Conservation (phyloP, 208 protist genomes). For the Wallacemonas rigidus region DNA sequence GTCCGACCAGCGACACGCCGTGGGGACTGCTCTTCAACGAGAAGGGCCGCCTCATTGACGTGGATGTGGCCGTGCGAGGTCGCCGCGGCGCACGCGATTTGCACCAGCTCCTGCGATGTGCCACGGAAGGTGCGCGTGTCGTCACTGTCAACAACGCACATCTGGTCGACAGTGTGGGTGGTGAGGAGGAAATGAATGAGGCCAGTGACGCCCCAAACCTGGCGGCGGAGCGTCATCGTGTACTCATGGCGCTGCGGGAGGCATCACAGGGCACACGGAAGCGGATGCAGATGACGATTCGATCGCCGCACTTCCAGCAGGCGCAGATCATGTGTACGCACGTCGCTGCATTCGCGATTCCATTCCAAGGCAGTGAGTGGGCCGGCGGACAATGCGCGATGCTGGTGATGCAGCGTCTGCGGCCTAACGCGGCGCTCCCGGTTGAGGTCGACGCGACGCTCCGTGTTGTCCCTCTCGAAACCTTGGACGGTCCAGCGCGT, state of each 20-base stretch:
- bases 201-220: neutral
- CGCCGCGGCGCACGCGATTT: conserved; percentile 42
- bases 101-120: conserved; percentile 47
- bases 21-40: conserved; percentile 81
- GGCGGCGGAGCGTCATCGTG: conserved; percentile 16
- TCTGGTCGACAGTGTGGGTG: neutral
- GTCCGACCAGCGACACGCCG: conserved; percentile 38
- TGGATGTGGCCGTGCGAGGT: conserved; percentile 63
- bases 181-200: neutral
- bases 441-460: conserved; percentile 35
- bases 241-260: conserved; percentile 24
- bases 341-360: conserved; percentile 42
- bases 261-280: conserved; percentile 21
- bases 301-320: conserved; percentile 34
- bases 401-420: conserved; percentile 41
- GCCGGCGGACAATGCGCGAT: conserved; percentile 56
- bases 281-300: conserved; percentile 42
- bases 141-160: conserved; percentile 38
- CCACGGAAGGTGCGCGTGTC: conserved; percentile 40
- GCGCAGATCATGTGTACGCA: conserved; percentile 28
- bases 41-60: conserved; percentile 49
- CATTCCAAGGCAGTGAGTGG: conserved; percentile 52
- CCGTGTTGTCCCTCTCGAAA: neutral
- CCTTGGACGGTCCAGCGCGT: neutral
- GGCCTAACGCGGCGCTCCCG: conserved; percentile 33